These are phyloP conservation scores for Simmondsia chinensis DNA, from an alignment of 148 eudicot species.

Conservation along the genomic window DNA sequence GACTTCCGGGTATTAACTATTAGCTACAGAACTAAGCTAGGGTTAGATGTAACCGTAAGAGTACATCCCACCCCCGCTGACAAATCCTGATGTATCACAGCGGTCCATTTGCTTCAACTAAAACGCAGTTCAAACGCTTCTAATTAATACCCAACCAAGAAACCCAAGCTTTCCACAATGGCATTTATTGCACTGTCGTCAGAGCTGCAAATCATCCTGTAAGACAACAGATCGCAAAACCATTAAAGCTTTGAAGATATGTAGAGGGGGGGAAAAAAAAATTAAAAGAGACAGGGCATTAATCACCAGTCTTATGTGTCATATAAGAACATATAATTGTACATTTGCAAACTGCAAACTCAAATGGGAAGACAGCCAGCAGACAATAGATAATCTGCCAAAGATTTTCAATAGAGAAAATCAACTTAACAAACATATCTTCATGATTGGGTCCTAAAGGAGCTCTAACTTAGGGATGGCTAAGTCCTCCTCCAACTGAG, in stretches of 20 bases:
- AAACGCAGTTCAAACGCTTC: constrained; percentile 7
- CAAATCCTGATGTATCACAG: constrained; percentile 93
- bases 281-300: too few relatives aligned
- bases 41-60: constrained; percentile 35
- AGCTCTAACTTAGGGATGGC: too few relatives aligned
- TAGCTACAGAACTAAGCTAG: constrained; percentile 37
- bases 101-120: constrained; percentile 64
- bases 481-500: too few relatives aligned
- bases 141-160: constrained; percentile 11
- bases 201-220: constrained; percentile 39
- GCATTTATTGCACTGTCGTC: constrained; percentile 8
- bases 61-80: constrained; percentile 75
- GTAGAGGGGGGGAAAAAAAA: not conserved
- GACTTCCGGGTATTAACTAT: constrained; percentile 57
- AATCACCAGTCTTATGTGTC: too few relatives aligned
- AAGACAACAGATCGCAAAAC: constrained; percentile 23
- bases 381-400: too few relatives aligned
- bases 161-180: constrained; percentile 9
- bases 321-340: too few relatives aligned
- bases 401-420: too few relatives aligned
- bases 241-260: too few relatives aligned
- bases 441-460: too few relatives aligned
- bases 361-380: too few relatives aligned
- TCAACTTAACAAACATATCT: too few relatives aligned
- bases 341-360: too few relatives aligned